These are phyloP conservation scores for Calonectria pseudoturangicola DNA, from an alignment of 2,329 filamentous ascomycete genomes.

Conservation along the genomic window DNA sequence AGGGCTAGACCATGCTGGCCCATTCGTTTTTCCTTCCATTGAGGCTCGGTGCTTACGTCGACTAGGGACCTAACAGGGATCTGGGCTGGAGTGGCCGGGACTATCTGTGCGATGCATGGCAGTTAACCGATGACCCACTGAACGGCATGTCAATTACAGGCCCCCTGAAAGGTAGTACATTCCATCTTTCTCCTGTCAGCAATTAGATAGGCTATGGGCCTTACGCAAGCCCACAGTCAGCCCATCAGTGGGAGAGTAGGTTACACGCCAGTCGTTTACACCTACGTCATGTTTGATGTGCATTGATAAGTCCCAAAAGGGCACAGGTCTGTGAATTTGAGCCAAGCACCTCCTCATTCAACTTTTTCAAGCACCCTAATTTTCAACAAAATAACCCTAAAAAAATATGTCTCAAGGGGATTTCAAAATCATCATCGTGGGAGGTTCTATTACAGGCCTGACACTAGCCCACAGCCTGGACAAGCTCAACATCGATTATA, in stretches of 20 bases:
- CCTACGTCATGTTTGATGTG: not conserved
- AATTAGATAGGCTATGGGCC: not conserved
- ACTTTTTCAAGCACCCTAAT: not conserved
- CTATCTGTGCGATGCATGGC: not conserved
- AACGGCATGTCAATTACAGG: not conserved
- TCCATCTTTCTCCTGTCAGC: not conserved
- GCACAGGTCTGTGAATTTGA: not conserved
- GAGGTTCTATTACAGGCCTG: slow-evolving; percentile 41
- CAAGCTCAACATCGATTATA: slow-evolving; percentile 63
- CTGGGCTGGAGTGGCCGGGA: not conserved
- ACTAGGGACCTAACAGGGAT: not conserved
- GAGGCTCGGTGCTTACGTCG: not conserved
- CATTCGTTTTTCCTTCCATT: too few relatives aligned
- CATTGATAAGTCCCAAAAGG: not conserved
- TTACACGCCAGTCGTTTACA: not conserved
- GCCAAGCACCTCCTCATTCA: not conserved
- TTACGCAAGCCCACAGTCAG: not conserved
- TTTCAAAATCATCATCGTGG: slow-evolving; percentile 40
- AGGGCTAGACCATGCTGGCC: not conserved
- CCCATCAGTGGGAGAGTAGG: not conserved
- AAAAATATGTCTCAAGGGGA: slow-evolving; percentile 11
- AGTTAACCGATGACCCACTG: not conserved
- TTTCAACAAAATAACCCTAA: not conserved
- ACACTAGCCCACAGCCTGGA: slow-evolving; percentile 42
- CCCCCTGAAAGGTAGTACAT: not conserved